Conservation (phyloP, 371 early-diverging fungal species). For the Apophysomyces trapeziformis region DNA sequence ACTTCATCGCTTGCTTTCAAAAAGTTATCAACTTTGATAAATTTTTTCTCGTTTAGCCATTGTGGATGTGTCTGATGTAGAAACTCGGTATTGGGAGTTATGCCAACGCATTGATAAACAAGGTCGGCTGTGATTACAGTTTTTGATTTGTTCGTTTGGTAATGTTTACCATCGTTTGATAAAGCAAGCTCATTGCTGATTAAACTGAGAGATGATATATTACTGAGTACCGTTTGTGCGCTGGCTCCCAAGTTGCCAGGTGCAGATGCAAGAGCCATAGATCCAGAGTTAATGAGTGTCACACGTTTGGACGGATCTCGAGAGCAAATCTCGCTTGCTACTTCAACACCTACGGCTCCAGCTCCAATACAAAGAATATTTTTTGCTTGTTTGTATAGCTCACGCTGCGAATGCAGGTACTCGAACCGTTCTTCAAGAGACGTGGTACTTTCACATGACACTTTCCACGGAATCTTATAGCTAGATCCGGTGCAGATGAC, state of each 20-base stretch:
- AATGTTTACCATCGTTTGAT: constrained; percentile 17
- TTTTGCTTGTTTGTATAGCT: constrained; percentile 34
- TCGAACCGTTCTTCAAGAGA: constrained; percentile 20
- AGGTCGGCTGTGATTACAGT: constrained; percentile 29
- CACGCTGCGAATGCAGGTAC: constrained; percentile 28
- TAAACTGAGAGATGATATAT: constrained; percentile 14
- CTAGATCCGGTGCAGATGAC: constrained; percentile 45
- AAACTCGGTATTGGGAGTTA: constrained; percentile 37
- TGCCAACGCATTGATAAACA: constrained; percentile 35
- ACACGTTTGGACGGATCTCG: constrained; percentile 44
- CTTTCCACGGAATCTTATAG: constrained; percentile 44
- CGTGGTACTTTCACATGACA: constrained; percentile 9
- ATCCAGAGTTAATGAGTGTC: constrained; percentile 40
- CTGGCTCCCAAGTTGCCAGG: constrained; percentile 24
- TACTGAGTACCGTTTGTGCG: constrained; percentile 26
- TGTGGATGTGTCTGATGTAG: constrained; percentile 19
- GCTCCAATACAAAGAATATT: constrained; percentile 59
- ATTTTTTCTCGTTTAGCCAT: constrained; percentile 34
- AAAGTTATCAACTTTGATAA: constrained; percentile 29
- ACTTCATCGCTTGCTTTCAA: constrained; percentile 25
- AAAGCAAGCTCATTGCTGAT: constrained; percentile 31
- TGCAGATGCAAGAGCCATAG: constrained; percentile 25
- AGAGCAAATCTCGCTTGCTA: constrained; percentile 54
- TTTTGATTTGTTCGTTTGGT: constrained; percentile 34
- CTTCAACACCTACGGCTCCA: constrained; percentile 59